A percentile compares a stretch with the other conserved stretches of the same genome.
These are phyloP conservation scores for Taxillus chinensis DNA, from an alignment of 164 flowering plant species.

Conservation along the genomic window DNA sequence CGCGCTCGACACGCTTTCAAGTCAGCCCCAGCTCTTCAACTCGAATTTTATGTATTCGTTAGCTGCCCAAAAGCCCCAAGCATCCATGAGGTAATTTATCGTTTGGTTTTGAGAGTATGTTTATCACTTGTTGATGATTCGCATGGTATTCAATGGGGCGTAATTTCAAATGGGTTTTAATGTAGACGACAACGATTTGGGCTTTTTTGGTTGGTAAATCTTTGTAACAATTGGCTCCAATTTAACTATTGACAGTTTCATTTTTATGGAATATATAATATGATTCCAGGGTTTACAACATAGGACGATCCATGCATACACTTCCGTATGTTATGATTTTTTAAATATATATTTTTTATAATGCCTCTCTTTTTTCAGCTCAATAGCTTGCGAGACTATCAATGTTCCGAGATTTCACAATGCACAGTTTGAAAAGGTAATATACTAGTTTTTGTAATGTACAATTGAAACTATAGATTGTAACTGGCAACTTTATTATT, in stretches of 20 bases:
- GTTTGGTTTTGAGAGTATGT: not conserved
- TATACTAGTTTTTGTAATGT: not conserved
- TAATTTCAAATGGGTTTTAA: not conserved
- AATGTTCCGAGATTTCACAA: slow-evolving; percentile 20
- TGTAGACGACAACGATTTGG: no score
- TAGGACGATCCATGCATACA: not conserved
- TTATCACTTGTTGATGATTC: not conserved
- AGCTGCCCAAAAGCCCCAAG: slow-evolving; percentile 45
- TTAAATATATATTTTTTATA: not conserved
- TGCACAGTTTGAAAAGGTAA: slow-evolving; percentile 54
- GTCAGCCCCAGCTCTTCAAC: slow-evolving; percentile 39
- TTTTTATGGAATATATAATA: no score
- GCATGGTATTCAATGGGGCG: not conserved
- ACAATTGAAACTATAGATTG: not conserved
- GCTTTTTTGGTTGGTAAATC: no score
- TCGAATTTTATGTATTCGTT: slow-evolving; percentile 70
- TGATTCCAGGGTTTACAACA: no score
- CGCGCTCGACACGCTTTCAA: slow-evolving; percentile 39
- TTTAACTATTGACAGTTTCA: no score
- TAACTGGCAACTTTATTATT: not conserved
- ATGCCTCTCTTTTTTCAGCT: slow-evolving; percentile 25
- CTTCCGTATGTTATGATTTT: not conserved
- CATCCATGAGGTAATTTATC: slow-evolving; percentile 22
- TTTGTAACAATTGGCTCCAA: no score
- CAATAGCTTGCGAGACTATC: slow-evolving; percentile 30